Conservation (phyloP, 129 eudicot genomes). For the Flaveria sonorensis region DNA sequence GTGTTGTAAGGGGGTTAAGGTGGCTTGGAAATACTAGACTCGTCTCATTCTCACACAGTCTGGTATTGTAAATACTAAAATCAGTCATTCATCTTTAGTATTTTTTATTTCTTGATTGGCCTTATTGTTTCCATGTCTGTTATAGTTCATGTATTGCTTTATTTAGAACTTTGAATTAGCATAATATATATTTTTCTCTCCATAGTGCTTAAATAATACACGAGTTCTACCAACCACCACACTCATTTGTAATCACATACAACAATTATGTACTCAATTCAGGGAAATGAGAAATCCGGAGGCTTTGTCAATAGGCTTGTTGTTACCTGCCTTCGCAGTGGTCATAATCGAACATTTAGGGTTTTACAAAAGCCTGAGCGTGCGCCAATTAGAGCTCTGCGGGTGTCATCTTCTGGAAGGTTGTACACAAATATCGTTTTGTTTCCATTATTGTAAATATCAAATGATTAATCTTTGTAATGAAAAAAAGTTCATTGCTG, state of each 20-base stretch:
- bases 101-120: neutral
- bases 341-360: slow-evolving; percentile 86
- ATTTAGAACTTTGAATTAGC: neutral
- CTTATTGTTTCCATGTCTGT: neutral
- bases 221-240: neutral
- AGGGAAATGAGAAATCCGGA: slow-evolving; percentile 85
- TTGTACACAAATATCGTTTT: slow-evolving; percentile 24
- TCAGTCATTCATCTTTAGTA: slow-evolving; percentile 7
- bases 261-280: slow-evolving; percentile 31
- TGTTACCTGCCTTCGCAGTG: slow-evolving; percentile 92
- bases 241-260: slow-evolving; percentile 20
- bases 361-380: slow-evolving; percentile 96
- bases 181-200: neutral
- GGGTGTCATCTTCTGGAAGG: slow-evolving; percentile 99
- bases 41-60: slow-evolving; percentile 84
- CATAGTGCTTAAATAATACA: slow-evolving; percentile 6
- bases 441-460: neutral
- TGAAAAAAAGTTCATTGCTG: slow-evolving; percentile 4
- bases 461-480: neutral
- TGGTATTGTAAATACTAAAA: slow-evolving; percentile 46
- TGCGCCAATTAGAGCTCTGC: slow-evolving; percentile 91
- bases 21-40: slow-evolving; percentile 98
- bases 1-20: slow-evolving; percentile 81
- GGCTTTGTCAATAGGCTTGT: slow-evolving; percentile 87
- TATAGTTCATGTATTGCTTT: neutral